Base-by-base conservation (phyloP, 257 asterid genomes). In the Handroanthus guayacan region DNA sequence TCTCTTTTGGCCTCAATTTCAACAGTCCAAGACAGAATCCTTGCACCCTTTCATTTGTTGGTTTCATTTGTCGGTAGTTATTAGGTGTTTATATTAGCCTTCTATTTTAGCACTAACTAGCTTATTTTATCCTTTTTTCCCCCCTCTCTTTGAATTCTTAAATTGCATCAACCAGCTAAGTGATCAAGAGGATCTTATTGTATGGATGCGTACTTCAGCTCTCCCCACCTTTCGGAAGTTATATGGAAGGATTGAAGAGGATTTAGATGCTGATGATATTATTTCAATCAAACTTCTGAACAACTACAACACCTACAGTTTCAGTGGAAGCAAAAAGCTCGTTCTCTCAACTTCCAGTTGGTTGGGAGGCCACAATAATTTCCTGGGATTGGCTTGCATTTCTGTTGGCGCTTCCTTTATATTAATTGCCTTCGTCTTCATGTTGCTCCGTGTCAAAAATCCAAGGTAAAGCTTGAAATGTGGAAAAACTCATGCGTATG, bases 131-230 rank as follows among this genome's bases (percentile, higher is more conserved):
- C 8, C 62, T 6, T 57, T 6, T 57, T 14, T 4, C 38, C 13
- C 16, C 36, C 18, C 52, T 58, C 5, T 63, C 50, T 71, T 38
- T 78, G 77, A 71, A 45, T 57, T 70, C 67, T 45, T 69, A 75
- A 62, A 75, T 86, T 79, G 81, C 76, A 78, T 67, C 74, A 63
- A 80, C 68, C 75, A 91, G 97, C 87, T 89, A 62, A 87, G 85
- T 75, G 89, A 89, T 78, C 97, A 91, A 83, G 97, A 89, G 80
- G 94, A 91, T 82, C 92, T 91, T 76, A 89, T 89, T 50, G 87
- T 91, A 60, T 91, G 97, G 97, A 91, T 91, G 97, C 89, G 95
- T 51, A 87, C 90, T 75, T 87, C 97, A 62, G 97, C 93, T 66
- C 86, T 91, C 31, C 92, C 95, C 45, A 84, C 81, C 54, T 91